A percentile compares a stretch with the other conserved stretches of the same genome.
Evolutionary conservation across 768 basidiomycete genomes (phyloP).

Genomic region (Chiua virens): DNA sequence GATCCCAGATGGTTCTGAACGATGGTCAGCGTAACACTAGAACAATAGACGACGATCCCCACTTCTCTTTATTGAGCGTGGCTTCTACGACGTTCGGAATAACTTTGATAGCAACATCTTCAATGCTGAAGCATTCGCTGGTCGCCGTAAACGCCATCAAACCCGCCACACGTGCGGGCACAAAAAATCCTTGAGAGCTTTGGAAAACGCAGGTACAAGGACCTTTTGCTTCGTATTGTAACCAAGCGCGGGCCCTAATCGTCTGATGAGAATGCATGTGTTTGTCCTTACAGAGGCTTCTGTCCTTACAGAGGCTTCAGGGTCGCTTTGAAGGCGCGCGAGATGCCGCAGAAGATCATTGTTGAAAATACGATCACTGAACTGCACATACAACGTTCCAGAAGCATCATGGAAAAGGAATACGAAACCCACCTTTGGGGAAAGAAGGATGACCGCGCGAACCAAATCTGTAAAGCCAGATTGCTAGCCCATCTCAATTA

Average conservation of each 20-base stretch:
- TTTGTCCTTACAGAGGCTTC: slow-evolving; percentile 96
- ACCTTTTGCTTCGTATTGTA: slow-evolving; percentile 96
- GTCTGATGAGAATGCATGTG: slow-evolving; percentile 92
- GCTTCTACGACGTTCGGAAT: slow-evolving; percentile 81
- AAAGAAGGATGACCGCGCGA: too few species aligned
- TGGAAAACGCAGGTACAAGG: slow-evolving; percentile 91
- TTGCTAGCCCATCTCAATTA: too few species aligned
- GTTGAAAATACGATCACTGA: slow-evolving; percentile 90
- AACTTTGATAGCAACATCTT: slow-evolving; percentile 88
- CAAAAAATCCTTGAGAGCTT: slow-evolving; percentile 88
- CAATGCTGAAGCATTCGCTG: slow-evolving; percentile 81
- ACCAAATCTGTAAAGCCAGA: too few species aligned
- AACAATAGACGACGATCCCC: slow-evolving; percentile 16
- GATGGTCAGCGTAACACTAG: not conserved
- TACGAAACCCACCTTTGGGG: not conserved
- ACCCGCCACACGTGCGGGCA: slow-evolving; percentile 91
- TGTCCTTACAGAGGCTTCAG: too few species aligned
- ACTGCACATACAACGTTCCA: slow-evolving; percentile 39
- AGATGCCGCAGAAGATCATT: slow-evolving; percentile 93
- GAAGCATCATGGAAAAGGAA: not conserved
- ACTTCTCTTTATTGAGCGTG: slow-evolving; percentile 94
- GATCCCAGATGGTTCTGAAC: slow-evolving; percentile 84
- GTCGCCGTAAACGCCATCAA: slow-evolving; percentile 96
- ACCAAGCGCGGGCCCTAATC: slow-evolving; percentile 81
- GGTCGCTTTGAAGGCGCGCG: slow-evolving; percentile 89